Base-by-base conservation (phyloP, 805 yeast genomes). In the Ascoidea tarda region DNA sequence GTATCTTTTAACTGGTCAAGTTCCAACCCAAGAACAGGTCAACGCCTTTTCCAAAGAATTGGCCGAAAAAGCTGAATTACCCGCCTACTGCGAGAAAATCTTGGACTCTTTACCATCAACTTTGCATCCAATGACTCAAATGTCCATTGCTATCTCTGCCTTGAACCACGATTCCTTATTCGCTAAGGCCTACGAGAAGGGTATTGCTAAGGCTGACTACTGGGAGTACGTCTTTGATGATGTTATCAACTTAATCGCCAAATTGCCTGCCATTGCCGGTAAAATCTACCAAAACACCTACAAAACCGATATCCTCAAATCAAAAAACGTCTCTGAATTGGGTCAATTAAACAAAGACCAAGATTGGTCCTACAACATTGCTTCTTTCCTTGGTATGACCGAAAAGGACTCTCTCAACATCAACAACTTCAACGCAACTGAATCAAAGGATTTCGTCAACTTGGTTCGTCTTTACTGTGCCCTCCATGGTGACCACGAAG, bases 111-210 rank as follows among this genome's bases (percentile, higher is more conserved):
- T 83, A 55, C 93, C 93, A 52, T 64, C 75, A 46, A 74, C 78
- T 59, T 72, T 84, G 65, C 93, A 84, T 67, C 93, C 93, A 63
- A 84, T 84, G 93, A 83, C 91, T 33, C 93, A 84, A 66, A 73
- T 84, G 61, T 76, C 87, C 50, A 82, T 85, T 63, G 90, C 87
- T 38, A 78, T 85, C 50, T 75, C 83, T 53, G 83, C 89, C 46
- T 74, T 85, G 66, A 84, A 83, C 69, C 75, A 81, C 55, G 84
- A 81, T 59, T 82, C 89, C 16, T 69, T 67, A 58, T 84, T 84
- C 69, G 87, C 89, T 53, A 73, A 73, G 67, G 84, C 84, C 47
- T 84, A 85, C 68, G 85, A 82, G 58, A 64, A 69, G 57, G 90
- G 91, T 56, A 77, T 82, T 53, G 72, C 79, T 62, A 84, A 84